phyloP scores from a whole-genome alignment of 441 rosid genomes.

The Adansonia gregorii region DNA sequence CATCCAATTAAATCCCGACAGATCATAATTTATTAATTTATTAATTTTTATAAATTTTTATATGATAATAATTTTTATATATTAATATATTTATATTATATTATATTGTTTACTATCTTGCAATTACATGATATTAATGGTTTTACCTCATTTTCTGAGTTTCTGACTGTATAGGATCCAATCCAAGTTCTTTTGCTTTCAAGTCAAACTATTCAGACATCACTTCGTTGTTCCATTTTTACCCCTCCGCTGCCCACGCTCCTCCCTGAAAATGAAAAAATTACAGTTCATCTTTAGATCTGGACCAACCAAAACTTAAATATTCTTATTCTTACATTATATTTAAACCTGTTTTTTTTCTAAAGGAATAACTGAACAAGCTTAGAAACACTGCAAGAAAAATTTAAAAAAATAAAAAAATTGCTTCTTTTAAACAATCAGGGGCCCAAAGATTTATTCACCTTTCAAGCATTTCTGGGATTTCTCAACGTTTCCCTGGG shows the following conservation, averaged over 20 bases:
- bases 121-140: background rate
- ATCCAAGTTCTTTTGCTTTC: conserved; percentile 4
- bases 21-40: background rate
- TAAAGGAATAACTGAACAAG: background rate
- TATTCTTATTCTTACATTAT: conserved; percentile 13
- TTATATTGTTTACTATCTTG: too few species aligned
- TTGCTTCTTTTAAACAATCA: conserved; percentile 35
- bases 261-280: conserved; percentile 22
- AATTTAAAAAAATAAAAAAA: too few species aligned
- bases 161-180: background rate
- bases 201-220: conserved; percentile 20
- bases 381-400: background rate
- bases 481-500: conserved; percentile 19
- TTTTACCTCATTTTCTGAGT: background rate
- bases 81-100: too few species aligned
- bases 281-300: conserved; percentile 36
- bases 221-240: conserved; percentile 29
- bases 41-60: background rate
- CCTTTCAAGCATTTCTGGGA: conserved; percentile 41
- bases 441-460: conserved; percentile 23
- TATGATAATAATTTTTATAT: too few species aligned
- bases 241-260: conserved; percentile 46
- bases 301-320: conserved; percentile 33
- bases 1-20: background rate
- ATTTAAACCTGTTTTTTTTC: background rate